Conservation (phyloP, 2,329 filamentous ascomycete species). For the Sporothrix dimorphospora region DNA sequence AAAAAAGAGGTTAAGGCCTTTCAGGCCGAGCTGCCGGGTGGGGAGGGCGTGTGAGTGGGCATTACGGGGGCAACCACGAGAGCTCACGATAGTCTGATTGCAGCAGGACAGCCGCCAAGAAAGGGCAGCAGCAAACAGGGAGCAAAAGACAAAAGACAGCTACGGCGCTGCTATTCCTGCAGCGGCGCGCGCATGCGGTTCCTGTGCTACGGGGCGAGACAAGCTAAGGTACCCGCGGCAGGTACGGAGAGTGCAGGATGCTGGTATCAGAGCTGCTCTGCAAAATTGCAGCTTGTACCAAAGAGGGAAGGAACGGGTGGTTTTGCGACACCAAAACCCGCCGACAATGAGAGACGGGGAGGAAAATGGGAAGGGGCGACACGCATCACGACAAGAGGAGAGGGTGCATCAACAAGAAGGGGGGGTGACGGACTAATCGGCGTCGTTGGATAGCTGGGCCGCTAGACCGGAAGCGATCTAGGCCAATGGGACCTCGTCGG, state of each 20-base stretch:
- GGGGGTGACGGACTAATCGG: conserved; percentile 15
- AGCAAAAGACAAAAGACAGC: neutral
- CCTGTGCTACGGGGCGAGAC: conserved; percentile 20
- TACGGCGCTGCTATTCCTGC: neutral
- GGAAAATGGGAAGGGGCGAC: neutral
- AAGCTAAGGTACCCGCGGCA: conserved; percentile 19
- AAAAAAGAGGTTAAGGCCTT: conserved; percentile 22
- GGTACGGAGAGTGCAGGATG: conserved; percentile 11
- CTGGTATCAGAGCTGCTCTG: conserved; percentile 12
- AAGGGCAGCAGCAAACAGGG: conserved; percentile 1
- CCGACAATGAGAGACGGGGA: neutral
- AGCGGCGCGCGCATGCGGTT: neutral
- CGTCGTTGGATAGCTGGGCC: conserved; percentile 20
- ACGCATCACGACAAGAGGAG: neutral
- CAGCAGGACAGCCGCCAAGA: conserved; percentile 11
- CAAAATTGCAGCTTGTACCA: conserved; percentile 18
- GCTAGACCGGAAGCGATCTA: conserved; percentile 24
- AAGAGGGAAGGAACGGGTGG: conserved; percentile 21
- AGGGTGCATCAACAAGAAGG: neutral
- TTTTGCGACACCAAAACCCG: conserved; percentile 10
- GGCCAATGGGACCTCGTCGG: conserved; percentile 12
- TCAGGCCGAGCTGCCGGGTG: conserved; percentile 27
- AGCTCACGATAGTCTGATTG: conserved; percentile 25
- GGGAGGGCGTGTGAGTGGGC: conserved; percentile 16
- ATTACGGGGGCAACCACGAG: conserved; percentile 30